phyloP scores from a whole-genome alignment of 768 basidiomycete genomes.

The Trametes coccinea region DNA sequence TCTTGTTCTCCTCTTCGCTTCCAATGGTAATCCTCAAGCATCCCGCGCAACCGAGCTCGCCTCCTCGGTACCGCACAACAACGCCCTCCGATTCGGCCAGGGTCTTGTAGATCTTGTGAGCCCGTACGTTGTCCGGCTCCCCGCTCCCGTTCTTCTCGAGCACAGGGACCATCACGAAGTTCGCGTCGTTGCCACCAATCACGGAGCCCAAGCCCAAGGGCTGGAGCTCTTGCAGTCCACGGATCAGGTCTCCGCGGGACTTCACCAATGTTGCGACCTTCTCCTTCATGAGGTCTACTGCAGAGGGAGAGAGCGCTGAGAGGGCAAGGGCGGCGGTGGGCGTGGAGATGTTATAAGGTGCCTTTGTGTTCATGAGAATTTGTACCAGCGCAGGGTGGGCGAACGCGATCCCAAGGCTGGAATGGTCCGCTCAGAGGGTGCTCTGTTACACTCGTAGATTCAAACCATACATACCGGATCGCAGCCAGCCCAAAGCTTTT shows the following conservation, averaged over 20 bases:
- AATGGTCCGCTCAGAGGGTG: not conserved
- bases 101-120: constrained; percentile 67
- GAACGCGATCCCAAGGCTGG: constrained; percentile 84
- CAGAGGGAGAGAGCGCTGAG: constrained; percentile 69
- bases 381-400: constrained; percentile 90
- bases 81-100: constrained; percentile 86
- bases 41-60: constrained; percentile 81
- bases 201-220: constrained; percentile 59
- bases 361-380: constrained; percentile 91
- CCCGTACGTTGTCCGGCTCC: constrained; percentile 58
- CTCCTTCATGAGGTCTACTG: constrained; percentile 61
- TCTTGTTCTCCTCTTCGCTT: constrained; percentile 73
- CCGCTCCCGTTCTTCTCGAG: constrained; percentile 45
- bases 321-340: constrained; percentile 84
- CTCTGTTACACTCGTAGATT: no score
- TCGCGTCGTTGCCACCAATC: constrained; percentile 85
- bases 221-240: constrained; percentile 46
- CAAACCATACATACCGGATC: constrained; percentile 64
- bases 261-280: constrained; percentile 60
- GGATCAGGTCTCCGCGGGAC: constrained; percentile 58
- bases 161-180: constrained; percentile 86
- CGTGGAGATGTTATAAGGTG: constrained; percentile 94
- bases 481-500: constrained; percentile 96
- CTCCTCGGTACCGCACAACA: constrained; percentile 88
- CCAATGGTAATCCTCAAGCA: constrained; percentile 92